Percentiles rank a stretch among this genome's conserved stretches.
phyloP scores from a whole-genome alignment of 768 basidiomycete genomes.

The Rhodocollybia butyracea region DNA sequence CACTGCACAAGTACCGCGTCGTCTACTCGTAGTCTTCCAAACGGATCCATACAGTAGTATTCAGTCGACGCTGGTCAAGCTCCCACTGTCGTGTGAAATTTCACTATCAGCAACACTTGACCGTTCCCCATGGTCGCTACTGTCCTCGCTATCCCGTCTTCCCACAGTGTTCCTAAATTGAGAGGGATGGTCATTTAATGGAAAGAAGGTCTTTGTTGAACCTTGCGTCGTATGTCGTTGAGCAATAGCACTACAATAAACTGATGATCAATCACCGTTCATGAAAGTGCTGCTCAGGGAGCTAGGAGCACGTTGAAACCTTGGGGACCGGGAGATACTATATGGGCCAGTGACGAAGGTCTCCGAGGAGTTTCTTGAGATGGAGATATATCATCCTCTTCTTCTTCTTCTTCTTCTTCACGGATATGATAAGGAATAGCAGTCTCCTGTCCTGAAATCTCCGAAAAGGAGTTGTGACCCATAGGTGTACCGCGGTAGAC shows the following conservation, averaged over 20 bases:
- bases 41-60: neutral
- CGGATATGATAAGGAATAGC: constrained; percentile 15
- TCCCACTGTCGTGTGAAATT: neutral
- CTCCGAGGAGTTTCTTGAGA: constrained; percentile 13
- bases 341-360: constrained; percentile 10
- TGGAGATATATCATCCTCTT: neutral
- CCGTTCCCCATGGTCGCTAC: neutral
- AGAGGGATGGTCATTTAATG: neutral
- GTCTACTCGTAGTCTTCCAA: too few relatives aligned
- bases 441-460: constrained; percentile 1
- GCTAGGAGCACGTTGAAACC: constrained; percentile 27
- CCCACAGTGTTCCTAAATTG: neutral
- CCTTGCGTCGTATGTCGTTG: constrained; percentile 11
- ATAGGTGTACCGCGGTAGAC: too few relatives aligned
- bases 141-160: neutral
- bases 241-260: constrained; percentile 13
- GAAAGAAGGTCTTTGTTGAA: constrained; percentile 1
- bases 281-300: constrained; percentile 34
- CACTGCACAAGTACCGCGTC: too few relatives aligned
- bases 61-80: constrained; percentile 10
- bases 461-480: neutral
- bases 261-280: constrained; percentile 47
- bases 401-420: constrained; percentile 14
- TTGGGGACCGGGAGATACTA: constrained; percentile 23
- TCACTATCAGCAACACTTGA: constrained; percentile 8